Conservation (phyloP, 164 flowering plant species). For the Protea cynaroides region DNA sequence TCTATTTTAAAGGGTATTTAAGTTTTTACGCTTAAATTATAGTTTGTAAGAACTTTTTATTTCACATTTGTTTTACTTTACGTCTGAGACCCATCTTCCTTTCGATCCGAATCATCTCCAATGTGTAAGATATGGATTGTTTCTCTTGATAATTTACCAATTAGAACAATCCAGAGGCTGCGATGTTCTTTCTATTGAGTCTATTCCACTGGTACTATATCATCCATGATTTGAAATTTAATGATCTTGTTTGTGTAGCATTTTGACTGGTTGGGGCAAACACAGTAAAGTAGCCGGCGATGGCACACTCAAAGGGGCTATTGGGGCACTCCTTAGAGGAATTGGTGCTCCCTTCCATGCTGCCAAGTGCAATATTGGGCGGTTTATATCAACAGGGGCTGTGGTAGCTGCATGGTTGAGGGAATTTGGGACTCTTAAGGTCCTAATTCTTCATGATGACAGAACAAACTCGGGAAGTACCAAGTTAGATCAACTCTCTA, state of each 20-base stretch:
- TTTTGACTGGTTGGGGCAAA: slow-evolving; percentile 98
- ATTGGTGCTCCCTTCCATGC: slow-evolving; percentile 86
- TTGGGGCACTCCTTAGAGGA: slow-evolving; percentile 68
- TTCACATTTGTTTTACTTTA: too few relatives aligned
- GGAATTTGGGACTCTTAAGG: slow-evolving; percentile 65
- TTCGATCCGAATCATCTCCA: too few relatives aligned
- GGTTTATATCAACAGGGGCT: slow-evolving; percentile 78
- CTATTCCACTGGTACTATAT: not conserved
- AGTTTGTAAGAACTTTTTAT: too few relatives aligned
- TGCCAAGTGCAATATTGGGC: slow-evolving; percentile 80
- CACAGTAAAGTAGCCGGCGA: slow-evolving; percentile 98
- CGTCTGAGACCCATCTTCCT: too few relatives aligned
- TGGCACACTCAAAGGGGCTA: slow-evolving; percentile 61
- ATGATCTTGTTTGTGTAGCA: slow-evolving; percentile 40
- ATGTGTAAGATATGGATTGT: slow-evolving; percentile 49
- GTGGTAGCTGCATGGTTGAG: slow-evolving; percentile 82
- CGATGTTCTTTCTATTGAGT: not conserved
- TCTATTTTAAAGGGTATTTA: too few relatives aligned
- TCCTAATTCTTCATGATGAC: slow-evolving; percentile 79
- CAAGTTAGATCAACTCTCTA: slow-evolving; percentile 20
- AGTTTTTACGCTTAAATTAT: too few relatives aligned
- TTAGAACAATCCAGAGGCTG: not conserved
- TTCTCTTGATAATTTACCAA: too few relatives aligned
- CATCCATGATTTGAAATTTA: not conserved
- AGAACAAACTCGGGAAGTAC: slow-evolving; percentile 29